These are phyloP conservation scores for Nicotiana undulata DNA, from an alignment of 257 asterid genomes.

Conservation along the genomic window DNA sequence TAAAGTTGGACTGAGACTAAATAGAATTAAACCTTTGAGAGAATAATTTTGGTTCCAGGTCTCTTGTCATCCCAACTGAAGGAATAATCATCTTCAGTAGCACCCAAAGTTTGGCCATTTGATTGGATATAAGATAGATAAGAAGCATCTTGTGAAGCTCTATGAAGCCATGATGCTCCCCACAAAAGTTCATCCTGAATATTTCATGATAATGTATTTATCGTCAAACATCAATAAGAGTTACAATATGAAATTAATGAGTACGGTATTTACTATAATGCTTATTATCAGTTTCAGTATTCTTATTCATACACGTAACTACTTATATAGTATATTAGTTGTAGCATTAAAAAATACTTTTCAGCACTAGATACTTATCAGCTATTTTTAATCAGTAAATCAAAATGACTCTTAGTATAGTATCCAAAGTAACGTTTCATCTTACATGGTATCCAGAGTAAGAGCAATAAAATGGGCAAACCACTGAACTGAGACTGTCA, in stretches of 20 bases:
- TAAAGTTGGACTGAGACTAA: not conserved
- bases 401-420: not conserved
- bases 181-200: conserved; percentile 78
- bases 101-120: conserved; percentile 67
- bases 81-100: conserved; percentile 58
- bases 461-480: conserved; percentile 86
- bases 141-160: conserved; percentile 46
- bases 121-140: conserved; percentile 62
- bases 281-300: too few relatives aligned
- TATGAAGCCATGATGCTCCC: conserved; percentile 93
- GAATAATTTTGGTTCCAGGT: conserved; percentile 72
- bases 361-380: too few relatives aligned
- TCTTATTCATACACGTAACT: too few relatives aligned
- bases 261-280: too few relatives aligned
- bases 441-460: conserved; percentile 79
- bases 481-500: conserved; percentile 58
- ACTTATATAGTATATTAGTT: too few relatives aligned
- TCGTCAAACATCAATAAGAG: not conserved
- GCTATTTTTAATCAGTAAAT: too few relatives aligned
- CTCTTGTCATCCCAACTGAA: conserved; percentile 93
- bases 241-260: too few relatives aligned
- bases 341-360: too few relatives aligned
- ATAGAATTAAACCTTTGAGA: conserved; percentile 40
- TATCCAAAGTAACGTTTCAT: not conserved
- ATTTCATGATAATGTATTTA: not conserved